Percentiles rank a stretch among this genome's conserved stretches.
These are phyloP conservation scores for Benincasa hispida DNA, from an alignment of 306 rosid genomes.

Conservation along the genomic window DNA sequence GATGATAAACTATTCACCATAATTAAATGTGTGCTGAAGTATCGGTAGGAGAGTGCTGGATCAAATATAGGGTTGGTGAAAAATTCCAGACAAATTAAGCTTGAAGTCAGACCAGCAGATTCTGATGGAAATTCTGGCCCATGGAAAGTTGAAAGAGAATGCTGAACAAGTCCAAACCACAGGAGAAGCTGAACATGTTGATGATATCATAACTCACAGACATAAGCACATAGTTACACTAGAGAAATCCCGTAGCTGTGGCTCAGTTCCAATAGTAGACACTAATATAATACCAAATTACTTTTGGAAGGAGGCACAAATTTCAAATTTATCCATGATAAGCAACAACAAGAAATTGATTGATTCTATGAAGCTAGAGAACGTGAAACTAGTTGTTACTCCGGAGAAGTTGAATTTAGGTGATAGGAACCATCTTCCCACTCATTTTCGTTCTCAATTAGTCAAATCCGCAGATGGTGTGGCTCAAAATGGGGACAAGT, in stretches of 20 bases:
- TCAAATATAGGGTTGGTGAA: slow-evolving; percentile 48
- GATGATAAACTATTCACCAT: slow-evolving; percentile 39
- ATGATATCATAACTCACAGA: slow-evolving; percentile 48
- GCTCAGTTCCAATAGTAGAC: slow-evolving; percentile 72
- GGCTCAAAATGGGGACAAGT: neutral
- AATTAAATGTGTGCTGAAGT: slow-evolving; percentile 44
- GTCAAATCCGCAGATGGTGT: neutral
- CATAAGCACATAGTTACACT: slow-evolving; percentile 46
- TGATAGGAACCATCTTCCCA: neutral
- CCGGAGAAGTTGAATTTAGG: neutral
- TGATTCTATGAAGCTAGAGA: slow-evolving; percentile 31
- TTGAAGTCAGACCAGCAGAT: slow-evolving; percentile 60
- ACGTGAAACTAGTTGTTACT: slow-evolving; percentile 9
- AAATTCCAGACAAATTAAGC: slow-evolving; percentile 50
- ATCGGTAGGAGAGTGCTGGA: slow-evolving; percentile 46
- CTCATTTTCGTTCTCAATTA: neutral
- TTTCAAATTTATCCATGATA: slow-evolving; percentile 82
- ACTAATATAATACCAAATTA: slow-evolving; percentile 66
- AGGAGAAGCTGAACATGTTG: slow-evolving; percentile 67
- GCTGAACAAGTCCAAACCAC: slow-evolving; percentile 65
- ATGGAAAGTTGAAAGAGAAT: slow-evolving; percentile 72
- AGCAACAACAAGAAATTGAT: slow-evolving; percentile 52
- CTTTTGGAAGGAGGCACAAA: slow-evolving; percentile 75
- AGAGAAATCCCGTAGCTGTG: slow-evolving; percentile 54
- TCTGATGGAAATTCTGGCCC: slow-evolving; percentile 87